Conservation (phyloP, 1,284 basidiomycete genomes). For the Crucibulum cyathiforme region DNA sequence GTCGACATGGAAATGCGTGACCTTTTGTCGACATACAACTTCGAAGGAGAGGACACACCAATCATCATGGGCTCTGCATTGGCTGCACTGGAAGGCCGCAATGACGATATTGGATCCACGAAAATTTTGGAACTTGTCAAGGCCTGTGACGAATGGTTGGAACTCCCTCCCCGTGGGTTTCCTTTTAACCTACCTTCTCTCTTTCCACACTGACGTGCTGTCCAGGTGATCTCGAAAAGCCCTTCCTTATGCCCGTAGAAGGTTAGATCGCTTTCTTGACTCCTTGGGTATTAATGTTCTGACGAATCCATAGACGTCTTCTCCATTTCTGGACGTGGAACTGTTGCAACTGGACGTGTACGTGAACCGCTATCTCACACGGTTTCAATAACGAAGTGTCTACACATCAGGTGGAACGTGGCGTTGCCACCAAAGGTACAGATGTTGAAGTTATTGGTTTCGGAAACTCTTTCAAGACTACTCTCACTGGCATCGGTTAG, state of each 20-base stretch:
- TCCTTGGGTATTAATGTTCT: neutral
- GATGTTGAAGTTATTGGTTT: conserved; percentile 96
- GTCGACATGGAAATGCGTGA: conserved; percentile 99
- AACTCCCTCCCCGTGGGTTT: conserved; percentile 87
- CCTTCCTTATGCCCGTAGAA: conserved; percentile 97
- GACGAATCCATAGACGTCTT: conserved; percentile 77
- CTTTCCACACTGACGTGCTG: conserved; percentile 4
- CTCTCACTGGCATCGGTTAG: conserved; percentile 93
- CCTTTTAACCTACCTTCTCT: neutral
- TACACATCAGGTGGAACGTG: conserved; percentile 83
- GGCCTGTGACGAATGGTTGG: conserved; percentile 94
- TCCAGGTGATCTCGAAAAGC: conserved; percentile 93
- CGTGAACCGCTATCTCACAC: conserved; percentile 25
- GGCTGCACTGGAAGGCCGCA: conserved; percentile 89
- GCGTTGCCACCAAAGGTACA: conserved; percentile 89
- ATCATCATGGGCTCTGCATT: conserved; percentile 97
- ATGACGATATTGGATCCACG: conserved; percentile 79
- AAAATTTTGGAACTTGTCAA: conserved; percentile 89
- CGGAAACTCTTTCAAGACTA: conserved; percentile 88
- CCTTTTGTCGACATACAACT: conserved; percentile 91
- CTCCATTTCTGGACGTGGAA: conserved; percentile 98
- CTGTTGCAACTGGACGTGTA: conserved; percentile 94
- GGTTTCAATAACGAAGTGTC: neutral
- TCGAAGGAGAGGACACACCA: conserved; percentile 96
- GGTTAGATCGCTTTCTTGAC: conserved; percentile 40